phyloP scores from a whole-genome alignment of 192 early-diverging fungal genomes.

The Backusella tuberculispora region DNA sequence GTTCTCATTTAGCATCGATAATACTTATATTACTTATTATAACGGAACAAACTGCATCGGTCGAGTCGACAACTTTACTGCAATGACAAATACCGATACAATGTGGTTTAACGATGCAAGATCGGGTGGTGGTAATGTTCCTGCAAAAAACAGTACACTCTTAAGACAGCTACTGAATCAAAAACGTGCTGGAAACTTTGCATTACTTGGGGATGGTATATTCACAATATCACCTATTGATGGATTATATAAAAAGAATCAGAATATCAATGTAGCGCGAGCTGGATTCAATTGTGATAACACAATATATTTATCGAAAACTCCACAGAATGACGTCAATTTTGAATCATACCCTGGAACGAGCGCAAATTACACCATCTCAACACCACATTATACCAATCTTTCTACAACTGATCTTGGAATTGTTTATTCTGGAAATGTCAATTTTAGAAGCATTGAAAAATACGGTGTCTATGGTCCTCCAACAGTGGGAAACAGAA shows the following conservation, averaged over 20 bases:
- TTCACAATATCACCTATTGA: not conserved
- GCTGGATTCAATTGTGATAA: not conserved
- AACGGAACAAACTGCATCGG: not conserved
- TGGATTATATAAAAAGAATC: not conserved
- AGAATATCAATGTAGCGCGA: not conserved
- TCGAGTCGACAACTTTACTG: not conserved
- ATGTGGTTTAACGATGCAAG: not conserved
- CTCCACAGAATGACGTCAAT: not conserved
- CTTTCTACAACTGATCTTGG: not conserved
- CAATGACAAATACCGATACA: not conserved
- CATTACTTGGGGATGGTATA: not conserved
- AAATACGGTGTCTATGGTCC: not conserved
- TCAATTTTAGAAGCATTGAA: not conserved
- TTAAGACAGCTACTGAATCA: not conserved
- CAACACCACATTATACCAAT: not conserved
- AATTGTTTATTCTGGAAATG: not conserved
- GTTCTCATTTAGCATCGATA: constrained; percentile 1
- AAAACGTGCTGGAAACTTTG: not conserved
- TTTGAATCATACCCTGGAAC: no score
- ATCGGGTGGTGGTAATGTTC: not conserved
- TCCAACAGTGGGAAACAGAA: not conserved
- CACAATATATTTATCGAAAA: not conserved
- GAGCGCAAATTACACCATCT: not conserved
- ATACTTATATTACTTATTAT: not conserved
- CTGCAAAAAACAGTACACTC: not conserved